Conservation (phyloP, 352 stramenopile species). For the Pythium aquatile region DNA sequence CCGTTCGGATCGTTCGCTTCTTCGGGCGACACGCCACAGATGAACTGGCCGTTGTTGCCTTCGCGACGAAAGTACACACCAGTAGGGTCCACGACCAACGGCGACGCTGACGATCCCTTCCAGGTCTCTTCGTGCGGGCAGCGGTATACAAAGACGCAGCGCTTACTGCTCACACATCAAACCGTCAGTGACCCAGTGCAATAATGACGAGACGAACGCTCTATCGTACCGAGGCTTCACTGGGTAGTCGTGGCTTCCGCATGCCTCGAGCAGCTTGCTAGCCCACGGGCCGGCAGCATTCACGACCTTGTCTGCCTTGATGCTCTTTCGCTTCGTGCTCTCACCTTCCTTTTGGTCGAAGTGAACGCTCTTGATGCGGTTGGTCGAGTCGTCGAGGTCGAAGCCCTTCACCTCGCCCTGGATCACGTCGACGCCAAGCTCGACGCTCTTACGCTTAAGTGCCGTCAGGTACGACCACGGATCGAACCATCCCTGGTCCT, state of each 20-base stretch:
- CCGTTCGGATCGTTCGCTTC: slow-evolving; percentile 62
- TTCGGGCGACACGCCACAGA: slow-evolving; percentile 67
- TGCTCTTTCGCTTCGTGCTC: slow-evolving; percentile 23
- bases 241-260: slow-evolving; percentile 69
- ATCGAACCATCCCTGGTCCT: slow-evolving; percentile 84
- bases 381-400: slow-evolving; percentile 42
- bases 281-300: slow-evolving; percentile 77
- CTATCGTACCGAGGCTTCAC: slow-evolving; percentile 49
- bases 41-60: slow-evolving; percentile 62
- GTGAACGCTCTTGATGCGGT: slow-evolving; percentile 63
- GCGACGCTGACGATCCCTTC: slow-evolving; percentile 61
- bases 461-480: slow-evolving; percentile 76
- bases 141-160: slow-evolving; percentile 76
- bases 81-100: slow-evolving; percentile 70
- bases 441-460: slow-evolving; percentile 70
- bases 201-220: not conserved
- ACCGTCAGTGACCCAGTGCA: not conserved
- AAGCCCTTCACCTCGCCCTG: slow-evolving; percentile 71
- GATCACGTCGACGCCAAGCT: slow-evolving; percentile 71
- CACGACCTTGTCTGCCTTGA: slow-evolving; percentile 63
- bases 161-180: slow-evolving; percentile 39
- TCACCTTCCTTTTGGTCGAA: slow-evolving; percentile 37
- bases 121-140: slow-evolving; percentile 73
- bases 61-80: slow-evolving; percentile 84
- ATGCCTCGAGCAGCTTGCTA: slow-evolving; percentile 63